Evolutionary conservation across 2,329 filamentous ascomycete genomes (phyloP).

Genomic region (Penicillium sp.): DNA sequence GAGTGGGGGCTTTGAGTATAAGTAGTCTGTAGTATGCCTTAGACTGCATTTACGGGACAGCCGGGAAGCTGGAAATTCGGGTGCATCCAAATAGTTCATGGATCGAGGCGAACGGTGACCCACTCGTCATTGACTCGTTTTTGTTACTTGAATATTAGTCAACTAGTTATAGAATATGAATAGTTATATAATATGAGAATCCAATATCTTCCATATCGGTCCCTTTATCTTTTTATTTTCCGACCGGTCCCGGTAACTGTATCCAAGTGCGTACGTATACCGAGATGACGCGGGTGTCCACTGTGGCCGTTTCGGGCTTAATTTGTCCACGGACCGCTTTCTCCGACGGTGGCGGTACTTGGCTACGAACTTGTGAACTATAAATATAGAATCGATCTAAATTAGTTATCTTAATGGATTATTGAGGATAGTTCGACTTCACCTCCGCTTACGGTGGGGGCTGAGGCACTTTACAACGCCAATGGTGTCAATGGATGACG

Average conservation of each 20-base stretch:
- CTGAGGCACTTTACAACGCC: too few species aligned
- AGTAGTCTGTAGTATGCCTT: slow-evolving; percentile 1
- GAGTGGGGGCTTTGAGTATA: neutral
- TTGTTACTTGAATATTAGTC: too few species aligned
- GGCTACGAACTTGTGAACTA: neutral
- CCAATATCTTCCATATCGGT: too few species aligned
- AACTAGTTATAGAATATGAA: too few species aligned
- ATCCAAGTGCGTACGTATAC: slow-evolving; percentile 13
- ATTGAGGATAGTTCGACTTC: too few species aligned
- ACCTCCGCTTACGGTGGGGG: too few species aligned
- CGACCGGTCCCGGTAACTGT: neutral
- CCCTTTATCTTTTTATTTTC: too few species aligned
- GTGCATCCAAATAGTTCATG: neutral
- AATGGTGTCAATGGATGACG: too few species aligned
- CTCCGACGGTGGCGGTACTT: neutral
- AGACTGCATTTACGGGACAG: neutral
- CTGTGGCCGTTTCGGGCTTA: slow-evolving; percentile 1
- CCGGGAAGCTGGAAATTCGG: neutral
- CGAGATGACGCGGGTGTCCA: slow-evolving; percentile 22
- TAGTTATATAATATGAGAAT: too few species aligned
- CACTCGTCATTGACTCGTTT: too few species aligned
- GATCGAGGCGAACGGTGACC: too few species aligned
- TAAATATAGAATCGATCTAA: neutral
- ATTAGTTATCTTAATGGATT: too few species aligned
- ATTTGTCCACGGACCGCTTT: neutral